These are phyloP conservation scores for Chaetomiaceae sp. DNA, from an alignment of 2,329 filamentous ascomycete species.

Conservation along the genomic window DNA sequence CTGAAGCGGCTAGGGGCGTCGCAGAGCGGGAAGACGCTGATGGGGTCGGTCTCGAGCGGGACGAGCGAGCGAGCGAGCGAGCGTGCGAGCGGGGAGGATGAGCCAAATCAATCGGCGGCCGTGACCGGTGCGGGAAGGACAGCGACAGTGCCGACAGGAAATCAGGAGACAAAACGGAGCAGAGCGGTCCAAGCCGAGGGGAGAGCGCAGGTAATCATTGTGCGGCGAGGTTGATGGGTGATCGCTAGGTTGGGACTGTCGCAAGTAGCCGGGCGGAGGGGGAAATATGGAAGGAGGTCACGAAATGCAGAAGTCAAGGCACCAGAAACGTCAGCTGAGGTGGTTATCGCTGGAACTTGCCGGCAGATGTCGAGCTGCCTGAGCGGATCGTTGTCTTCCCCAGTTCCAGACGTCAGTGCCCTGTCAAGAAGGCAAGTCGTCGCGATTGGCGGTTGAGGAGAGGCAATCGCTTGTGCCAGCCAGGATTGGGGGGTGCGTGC, in stretches of 20 bases:
- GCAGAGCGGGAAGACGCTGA: neutral
- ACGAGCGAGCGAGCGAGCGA: conserved; percentile 1
- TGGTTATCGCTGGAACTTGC: neutral
- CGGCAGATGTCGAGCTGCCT: neutral
- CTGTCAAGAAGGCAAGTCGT: conserved; percentile 10
- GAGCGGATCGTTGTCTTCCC: no score
- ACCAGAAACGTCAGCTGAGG: neutral
- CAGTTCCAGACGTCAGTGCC: conserved; percentile 16
- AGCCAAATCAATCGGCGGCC: conserved; percentile 6
- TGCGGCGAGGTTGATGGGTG: conserved; percentile 27
- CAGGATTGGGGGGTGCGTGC: conserved; percentile 8
- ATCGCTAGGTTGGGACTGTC: conserved; percentile 2
- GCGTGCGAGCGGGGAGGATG: conserved; percentile 13
- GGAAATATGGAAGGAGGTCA: neutral
- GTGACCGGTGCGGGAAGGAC: conserved; percentile 6
- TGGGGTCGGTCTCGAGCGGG: conserved; percentile 22
- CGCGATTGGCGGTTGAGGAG: conserved; percentile 18
- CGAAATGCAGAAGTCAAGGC: neutral
- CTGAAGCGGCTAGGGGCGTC: conserved; percentile 1
- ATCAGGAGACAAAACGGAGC: conserved; percentile 51
- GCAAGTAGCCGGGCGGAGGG: no score
- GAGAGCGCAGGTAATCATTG: conserved; percentile 50
- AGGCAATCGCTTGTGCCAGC: conserved; percentile 10
- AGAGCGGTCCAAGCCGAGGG: conserved; percentile 46
- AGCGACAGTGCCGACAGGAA: conserved; percentile 16